Evolutionary conservation across 495 filamentous ascomycete species (phyloP), one percentile per base, ranked within the genome.

Genomic region (Xylaria grammica): DNA sequence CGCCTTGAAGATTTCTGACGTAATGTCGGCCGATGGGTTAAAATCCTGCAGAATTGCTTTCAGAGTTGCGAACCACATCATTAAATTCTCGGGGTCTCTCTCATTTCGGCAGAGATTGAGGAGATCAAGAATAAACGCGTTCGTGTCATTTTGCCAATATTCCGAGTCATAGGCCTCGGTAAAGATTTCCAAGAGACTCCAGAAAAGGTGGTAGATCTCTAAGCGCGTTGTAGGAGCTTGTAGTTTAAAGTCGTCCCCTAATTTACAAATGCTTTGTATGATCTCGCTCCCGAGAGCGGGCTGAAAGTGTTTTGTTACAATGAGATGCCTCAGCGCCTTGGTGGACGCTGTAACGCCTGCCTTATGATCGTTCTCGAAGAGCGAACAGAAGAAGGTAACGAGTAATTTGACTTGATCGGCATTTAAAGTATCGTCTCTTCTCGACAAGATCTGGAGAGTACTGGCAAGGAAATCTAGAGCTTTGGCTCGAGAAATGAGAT

Each of bases 341-440:
- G 77, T 67, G 4, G 81, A 77, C n/a, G 81, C 78, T 9, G 77
- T 76, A 59, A 84, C 75, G 27, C 80, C 81, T 6, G 79, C 80
- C 38, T 80, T 81, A 69, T 82, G 81, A 57, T 84, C 81, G 60
- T 77, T 78, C 0, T 77, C 79, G 56, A 84, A 82, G 67, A 84
- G 79, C 29, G 79, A 73, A 36, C 78, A 75, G 46, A 84, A 84
- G 74, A 83, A 83, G 50, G 72, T 75, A 9, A 81, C 74, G 19
- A 83, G 70, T 6, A 77, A 68, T 22, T 73, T 67, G 13, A 82
- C 73, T 73, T 81, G 80, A 22, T 82, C 80, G 24, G 74, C 49
- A 29, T 73, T 80, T 22, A 82, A 58, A 6, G 71, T 54, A 44
- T 67, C 58, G 4, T 67, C 42, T 24, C 48, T 72, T n/a, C 72